Percentiles rank a stretch among this genome's conserved stretches.
Conservation (phyloP, 257 asterid species). For the Plectranthus barbatus region DNA sequence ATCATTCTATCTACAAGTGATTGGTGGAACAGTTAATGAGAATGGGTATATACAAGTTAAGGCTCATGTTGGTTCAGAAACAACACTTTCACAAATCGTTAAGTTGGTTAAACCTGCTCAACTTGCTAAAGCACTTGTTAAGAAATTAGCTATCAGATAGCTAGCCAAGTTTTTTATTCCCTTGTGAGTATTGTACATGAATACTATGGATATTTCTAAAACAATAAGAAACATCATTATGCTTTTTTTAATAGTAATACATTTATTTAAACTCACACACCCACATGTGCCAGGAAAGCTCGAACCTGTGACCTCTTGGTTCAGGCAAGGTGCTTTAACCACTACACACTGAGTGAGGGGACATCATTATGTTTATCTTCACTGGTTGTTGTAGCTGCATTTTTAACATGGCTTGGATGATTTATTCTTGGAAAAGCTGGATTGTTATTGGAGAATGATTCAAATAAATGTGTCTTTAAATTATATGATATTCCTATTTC, state of each 20-base stretch:
- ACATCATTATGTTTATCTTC: slow-evolving; percentile 6
- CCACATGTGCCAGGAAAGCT: too few relatives aligned
- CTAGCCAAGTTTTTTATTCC: slow-evolving; percentile 87
- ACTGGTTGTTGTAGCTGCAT: slow-evolving; percentile 77
- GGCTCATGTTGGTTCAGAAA: slow-evolving; percentile 97
- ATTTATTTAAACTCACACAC: too few relatives aligned
- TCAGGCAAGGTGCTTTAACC: too few relatives aligned
- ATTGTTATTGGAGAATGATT: too few relatives aligned
- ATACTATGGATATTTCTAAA: neutral
- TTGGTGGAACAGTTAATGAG: slow-evolving; percentile 94
- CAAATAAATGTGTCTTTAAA: too few relatives aligned
- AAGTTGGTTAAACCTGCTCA: slow-evolving; percentile 98
- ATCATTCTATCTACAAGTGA: slow-evolving; percentile 46
- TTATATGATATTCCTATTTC: too few relatives aligned
- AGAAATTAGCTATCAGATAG: slow-evolving; percentile 95
- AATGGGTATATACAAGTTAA: slow-evolving; percentile 73
- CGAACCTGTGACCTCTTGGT: too few relatives aligned
- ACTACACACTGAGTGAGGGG: too few relatives aligned
- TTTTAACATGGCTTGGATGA: slow-evolving; percentile 84
- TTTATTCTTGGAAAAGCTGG: slow-evolving; percentile 63
- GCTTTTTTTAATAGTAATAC: too few relatives aligned
- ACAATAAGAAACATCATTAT: neutral
- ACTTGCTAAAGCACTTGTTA: slow-evolving; percentile 98
- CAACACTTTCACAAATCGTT: slow-evolving; percentile 93
- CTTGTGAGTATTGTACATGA: slow-evolving; percentile 40